Evolutionary conservation across 2,329 filamentous ascomycete species (phyloP).

Genomic region (Exophiala xenobiotica): DNA sequence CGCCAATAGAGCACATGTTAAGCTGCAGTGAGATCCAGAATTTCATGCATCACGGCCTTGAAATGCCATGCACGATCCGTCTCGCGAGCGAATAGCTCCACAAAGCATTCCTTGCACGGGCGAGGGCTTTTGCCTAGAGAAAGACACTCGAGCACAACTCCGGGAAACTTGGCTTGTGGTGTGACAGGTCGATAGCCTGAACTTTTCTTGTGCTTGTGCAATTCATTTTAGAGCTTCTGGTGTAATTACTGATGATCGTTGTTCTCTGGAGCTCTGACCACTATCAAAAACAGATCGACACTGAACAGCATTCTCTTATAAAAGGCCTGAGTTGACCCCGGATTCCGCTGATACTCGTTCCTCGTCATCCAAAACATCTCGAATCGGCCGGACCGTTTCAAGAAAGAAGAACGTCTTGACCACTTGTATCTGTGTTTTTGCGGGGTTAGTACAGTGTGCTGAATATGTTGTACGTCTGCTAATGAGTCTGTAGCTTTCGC

Average conservation of each 20-base stretch:
- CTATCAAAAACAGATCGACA: too few relatives aligned
- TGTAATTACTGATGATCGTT: neutral
- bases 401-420: neutral
- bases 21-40: neutral
- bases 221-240: slow-evolving; percentile 2
- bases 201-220: neutral
- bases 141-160: neutral
- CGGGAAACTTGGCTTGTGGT: slow-evolving; percentile 2
- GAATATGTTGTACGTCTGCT: neutral
- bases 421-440: too few relatives aligned
- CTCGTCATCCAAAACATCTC: neutral
- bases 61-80: neutral
- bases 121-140: neutral
- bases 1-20: neutral
- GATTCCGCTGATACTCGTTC: neutral
- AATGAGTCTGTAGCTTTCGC: neutral
- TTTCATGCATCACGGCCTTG: slow-evolving; percentile 1
- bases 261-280: slow-evolving; percentile 1
- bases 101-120: too few relatives aligned
- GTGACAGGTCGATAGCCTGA: slow-evolving; percentile 1
- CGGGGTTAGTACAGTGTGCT: neutral
- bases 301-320: too few relatives aligned
- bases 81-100: neutral
- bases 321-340: too few relatives aligned
- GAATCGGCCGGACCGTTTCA: slow-evolving; percentile 1